Evolutionary conservation across 2,329 filamentous ascomycete genomes (phyloP).

Genomic region (Neonectria ditissima): DNA sequence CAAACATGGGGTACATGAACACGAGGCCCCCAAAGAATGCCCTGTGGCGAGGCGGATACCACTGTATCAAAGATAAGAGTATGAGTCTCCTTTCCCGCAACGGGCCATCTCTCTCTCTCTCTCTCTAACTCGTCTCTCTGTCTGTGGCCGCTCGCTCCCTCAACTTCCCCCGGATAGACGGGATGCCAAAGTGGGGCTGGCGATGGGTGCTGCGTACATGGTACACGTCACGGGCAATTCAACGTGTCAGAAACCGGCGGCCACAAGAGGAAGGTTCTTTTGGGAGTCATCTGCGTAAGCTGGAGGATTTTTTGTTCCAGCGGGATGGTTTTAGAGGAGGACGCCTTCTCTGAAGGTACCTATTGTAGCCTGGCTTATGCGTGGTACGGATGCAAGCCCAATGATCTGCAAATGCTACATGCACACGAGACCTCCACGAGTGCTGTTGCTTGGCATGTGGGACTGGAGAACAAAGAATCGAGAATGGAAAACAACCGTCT

Average conservation of each 20-base stretch:
- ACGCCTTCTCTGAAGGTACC: too few species aligned
- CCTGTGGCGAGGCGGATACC: not conserved
- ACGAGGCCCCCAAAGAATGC: constrained; percentile 1
- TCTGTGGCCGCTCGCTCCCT: not conserved
- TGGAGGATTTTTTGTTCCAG: not conserved
- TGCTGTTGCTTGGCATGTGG: not conserved
- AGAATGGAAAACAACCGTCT: not conserved
- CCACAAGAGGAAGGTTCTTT: not conserved
- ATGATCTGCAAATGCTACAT: not conserved
- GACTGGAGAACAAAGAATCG: not conserved
- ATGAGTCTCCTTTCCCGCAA: not conserved
- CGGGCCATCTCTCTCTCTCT: not conserved
- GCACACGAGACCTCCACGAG: not conserved
- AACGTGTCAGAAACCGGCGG: not conserved
- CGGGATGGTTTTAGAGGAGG: not conserved
- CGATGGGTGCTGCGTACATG: not conserved
- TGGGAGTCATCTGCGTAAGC: not conserved
- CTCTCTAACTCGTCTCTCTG: too few species aligned
- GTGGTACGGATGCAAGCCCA: not conserved
- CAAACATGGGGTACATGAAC: constrained; percentile 19
- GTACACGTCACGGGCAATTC: not conserved
- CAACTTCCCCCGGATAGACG: not conserved
- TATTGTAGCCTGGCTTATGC: too few species aligned
- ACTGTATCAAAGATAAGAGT: not conserved
- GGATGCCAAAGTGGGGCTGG: not conserved